Evolutionary conservation across 305 asterid genomes (phyloP), one percentile per base, ranked within the genome.

Genomic region (Petunia hybrid): DNA sequence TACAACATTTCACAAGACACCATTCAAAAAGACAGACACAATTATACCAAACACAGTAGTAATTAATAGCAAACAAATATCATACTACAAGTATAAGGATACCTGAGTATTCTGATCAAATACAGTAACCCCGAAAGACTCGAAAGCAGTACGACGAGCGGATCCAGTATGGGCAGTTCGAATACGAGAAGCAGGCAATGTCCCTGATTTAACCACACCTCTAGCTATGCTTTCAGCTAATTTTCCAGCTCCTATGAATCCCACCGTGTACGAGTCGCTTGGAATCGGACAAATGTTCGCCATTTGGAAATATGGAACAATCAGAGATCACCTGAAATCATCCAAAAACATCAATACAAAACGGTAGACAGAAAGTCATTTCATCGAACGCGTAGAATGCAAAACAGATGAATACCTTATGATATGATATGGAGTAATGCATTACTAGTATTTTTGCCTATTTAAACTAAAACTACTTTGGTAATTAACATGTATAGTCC

Each of bases 181-280:
- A 84, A 95, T 89, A 63, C 88, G 87, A 59, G 92, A 85, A 88
- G 94, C 92, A 51, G 97, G 97, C 84, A 95, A 80, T 31, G 88
- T 38, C 8, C 95, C 95, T 0, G 97, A 95, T 4, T 89, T 89
- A 77, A 92, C 93, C 5, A 91, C 93, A 42, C 99, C 99, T 78
- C 93, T 91, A 42, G 98, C 98, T 74, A 95, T 94, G 92, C 97
- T 94, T 86, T 94, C 99, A 5, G 98, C 98, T 95, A 95, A 84
- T 88, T 95, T 95, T 2, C 99, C 98, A 74, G 98, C 98, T 76
- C 99, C 98, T 46, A 95, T 89, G 60, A 95, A 95, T 3, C 98
- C 98, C 46, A 95, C 87, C 65, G 89, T 94, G 91, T 83, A 90
- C 22, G 91, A 81, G 40, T 92, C 98, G 9, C 80, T 65, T 22